Percentiles rank a stretch among this genome's conserved stretches.
Conservation (phyloP, 768 basidiomycete genomes). For the Boletus fagicola region DNA sequence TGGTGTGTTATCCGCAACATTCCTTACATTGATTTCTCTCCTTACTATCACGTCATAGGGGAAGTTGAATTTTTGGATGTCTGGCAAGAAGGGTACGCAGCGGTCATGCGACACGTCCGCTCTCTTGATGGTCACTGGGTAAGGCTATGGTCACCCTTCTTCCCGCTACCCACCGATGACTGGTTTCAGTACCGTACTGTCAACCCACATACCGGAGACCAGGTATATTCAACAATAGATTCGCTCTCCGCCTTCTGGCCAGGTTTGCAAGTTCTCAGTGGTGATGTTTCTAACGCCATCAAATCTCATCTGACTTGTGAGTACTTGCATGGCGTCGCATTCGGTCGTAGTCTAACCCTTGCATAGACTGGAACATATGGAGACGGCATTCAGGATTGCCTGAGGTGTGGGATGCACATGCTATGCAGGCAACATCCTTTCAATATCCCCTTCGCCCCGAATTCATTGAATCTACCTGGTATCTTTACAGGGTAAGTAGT, state of each 20-base stretch:
- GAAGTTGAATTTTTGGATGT: constrained; percentile 80
- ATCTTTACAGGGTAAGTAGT: constrained; percentile 74
- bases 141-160: constrained; percentile 3
- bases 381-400: constrained; percentile 82
- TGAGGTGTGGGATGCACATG: constrained; percentile 87
- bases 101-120: constrained; percentile 83
- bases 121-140: constrained; percentile 89
- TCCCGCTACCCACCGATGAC: constrained; percentile 2
- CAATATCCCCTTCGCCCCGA: constrained; percentile 87
- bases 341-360: neutral
- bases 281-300: constrained; percentile 86
- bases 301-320: constrained; percentile 86
- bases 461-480: constrained; percentile 96
- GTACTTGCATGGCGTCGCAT: constrained; percentile 22
- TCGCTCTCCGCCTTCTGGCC: constrained; percentile 97
- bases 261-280: constrained; percentile 86
- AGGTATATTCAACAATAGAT: constrained; percentile 79
- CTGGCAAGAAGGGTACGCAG: constrained; percentile 79
- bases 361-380: constrained; percentile 90
- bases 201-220: constrained; percentile 75
- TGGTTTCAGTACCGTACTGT: constrained; percentile 73
- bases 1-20: constrained; percentile 40
- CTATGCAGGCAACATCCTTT: constrained; percentile 64
- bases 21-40: neutral
- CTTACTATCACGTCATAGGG: constrained; percentile 38